phyloP scores from a whole-genome alignment of 257 asterid species.

The Jacaranda mimosifolia region DNA sequence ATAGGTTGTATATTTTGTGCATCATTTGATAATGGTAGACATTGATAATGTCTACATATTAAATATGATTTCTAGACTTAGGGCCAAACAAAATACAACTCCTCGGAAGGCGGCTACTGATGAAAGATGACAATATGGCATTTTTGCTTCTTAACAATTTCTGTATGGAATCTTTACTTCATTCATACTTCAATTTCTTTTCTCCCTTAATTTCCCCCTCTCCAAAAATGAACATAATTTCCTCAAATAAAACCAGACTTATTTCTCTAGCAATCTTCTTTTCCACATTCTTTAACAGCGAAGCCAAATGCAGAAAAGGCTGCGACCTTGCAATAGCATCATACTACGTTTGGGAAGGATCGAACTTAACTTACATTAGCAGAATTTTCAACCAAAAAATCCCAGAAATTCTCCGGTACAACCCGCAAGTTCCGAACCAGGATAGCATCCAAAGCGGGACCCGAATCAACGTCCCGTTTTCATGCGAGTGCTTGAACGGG shows the following conservation, averaged over 20 bases:
- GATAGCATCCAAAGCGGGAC: constrained; percentile 50
- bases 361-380: constrained; percentile 71
- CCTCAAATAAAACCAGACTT: constrained; percentile 29
- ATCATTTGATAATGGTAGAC: background rate
- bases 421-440: constrained; percentile 46
- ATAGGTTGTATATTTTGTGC: too few relatives aligned
- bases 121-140: constrained; percentile 50
- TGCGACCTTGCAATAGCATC: constrained; percentile 79
- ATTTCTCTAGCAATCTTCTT: constrained; percentile 11
- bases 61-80: background rate
- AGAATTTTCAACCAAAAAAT: constrained; percentile 49
- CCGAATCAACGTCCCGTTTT: constrained; percentile 68
- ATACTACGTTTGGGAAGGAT: constrained; percentile 62
- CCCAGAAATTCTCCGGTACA: constrained; percentile 53
- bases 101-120: constrained; percentile 39
- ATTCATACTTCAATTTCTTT: constrained; percentile 27
- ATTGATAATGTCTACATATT: constrained; percentile 17
- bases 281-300: constrained; percentile 24
- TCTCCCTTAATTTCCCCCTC: constrained; percentile 15
- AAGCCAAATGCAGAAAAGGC: constrained; percentile 67
- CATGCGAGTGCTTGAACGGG: constrained; percentile 81
- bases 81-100: constrained; percentile 19
- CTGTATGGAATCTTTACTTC: constrained; percentile 46
- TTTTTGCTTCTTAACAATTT: constrained; percentile 32
- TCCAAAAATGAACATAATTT: constrained; percentile 39